These are phyloP conservation scores for Ophiostoma montium DNA, from an alignment of 2,329 filamentous ascomycete species.

Conservation along the genomic window DNA sequence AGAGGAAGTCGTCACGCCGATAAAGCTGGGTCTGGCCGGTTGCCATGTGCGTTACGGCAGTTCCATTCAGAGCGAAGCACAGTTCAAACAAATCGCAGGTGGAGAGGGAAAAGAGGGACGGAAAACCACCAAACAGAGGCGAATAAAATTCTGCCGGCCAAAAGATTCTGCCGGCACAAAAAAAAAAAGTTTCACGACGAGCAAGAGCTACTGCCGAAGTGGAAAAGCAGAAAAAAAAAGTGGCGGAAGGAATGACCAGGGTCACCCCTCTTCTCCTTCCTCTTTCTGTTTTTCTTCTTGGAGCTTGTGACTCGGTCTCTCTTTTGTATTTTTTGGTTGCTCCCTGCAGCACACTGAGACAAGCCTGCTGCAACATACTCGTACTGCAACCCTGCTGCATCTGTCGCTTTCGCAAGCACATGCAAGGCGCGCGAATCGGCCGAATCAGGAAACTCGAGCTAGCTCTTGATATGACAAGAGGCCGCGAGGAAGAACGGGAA, in stretches of 20 bases:
- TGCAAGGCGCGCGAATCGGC: not conserved
- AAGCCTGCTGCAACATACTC: not conserved
- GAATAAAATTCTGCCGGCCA: conserved; percentile 1
- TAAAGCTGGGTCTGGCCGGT: not conserved
- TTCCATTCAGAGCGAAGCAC: too few relatives aligned
- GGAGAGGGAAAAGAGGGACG: not conserved
- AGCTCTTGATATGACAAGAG: not conserved
- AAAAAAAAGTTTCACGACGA: not conserved
- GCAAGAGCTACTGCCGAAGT: not conserved
- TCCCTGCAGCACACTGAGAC: not conserved
- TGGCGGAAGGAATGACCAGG: conserved; percentile 1
- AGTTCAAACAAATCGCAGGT: too few relatives aligned
- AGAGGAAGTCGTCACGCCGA: not conserved
- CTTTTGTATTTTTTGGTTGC: not conserved
- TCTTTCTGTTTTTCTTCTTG: not conserved
- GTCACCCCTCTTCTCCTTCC: not conserved
- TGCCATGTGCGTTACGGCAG: too few relatives aligned
- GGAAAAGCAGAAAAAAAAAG: not conserved
- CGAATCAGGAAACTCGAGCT: not conserved
- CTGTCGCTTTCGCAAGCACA: not conserved
- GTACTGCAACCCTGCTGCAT: conserved; percentile 1
- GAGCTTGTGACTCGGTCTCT: not conserved
- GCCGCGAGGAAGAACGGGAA: not conserved
- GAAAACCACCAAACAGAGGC: not conserved
- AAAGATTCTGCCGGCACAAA: conserved; percentile 1